These are phyloP conservation scores for Acorus gramineus DNA, from an alignment of 106 monocot species.

Conservation along the genomic window DNA sequence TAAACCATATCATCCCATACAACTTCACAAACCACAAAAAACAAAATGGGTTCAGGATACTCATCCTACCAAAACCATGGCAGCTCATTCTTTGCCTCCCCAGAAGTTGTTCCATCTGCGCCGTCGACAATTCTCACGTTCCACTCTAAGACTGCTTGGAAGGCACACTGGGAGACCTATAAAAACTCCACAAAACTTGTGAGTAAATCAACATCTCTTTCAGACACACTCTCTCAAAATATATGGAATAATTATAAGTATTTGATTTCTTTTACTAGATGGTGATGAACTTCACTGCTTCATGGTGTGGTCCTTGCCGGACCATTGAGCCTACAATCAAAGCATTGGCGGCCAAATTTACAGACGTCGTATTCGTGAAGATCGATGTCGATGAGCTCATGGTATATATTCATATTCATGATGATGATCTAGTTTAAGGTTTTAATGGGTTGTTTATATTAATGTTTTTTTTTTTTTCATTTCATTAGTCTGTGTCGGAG, in stretches of 20 bases:
- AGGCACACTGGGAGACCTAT: conserved; percentile 19
- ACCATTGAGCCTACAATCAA: conserved; percentile 2
- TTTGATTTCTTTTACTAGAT: not conserved
- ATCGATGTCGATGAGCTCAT: conserved; percentile 6
- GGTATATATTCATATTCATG: not conserved
- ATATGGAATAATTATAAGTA: not conserved
- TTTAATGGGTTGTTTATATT: not conserved
- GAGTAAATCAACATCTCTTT: too few relatives aligned
- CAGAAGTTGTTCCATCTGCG: not conserved
- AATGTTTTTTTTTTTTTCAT: not conserved
- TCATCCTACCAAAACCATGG: too few relatives aligned
- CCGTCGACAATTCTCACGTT: not conserved
- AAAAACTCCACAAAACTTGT: conserved; percentile 14
- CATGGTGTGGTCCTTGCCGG: conserved; percentile 4
- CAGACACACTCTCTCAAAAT: too few relatives aligned
- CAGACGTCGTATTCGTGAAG: conserved; percentile 1
- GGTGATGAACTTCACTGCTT: conserved; percentile 6
- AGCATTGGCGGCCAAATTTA: not conserved
- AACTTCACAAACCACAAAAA: too few relatives aligned
- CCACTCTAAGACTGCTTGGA: conserved; percentile 16
- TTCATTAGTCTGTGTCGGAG: conserved; percentile 19
- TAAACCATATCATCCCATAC: too few relatives aligned
- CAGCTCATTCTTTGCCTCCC: too few relatives aligned
- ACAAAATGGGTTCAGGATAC: too few relatives aligned
- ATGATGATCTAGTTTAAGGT: not conserved